A percentile compares a stretch with the other conserved stretches of the same genome.
Conservation (phyloP, 2,329 filamentous ascomycete species). For the Alternaria gaisen region DNA sequence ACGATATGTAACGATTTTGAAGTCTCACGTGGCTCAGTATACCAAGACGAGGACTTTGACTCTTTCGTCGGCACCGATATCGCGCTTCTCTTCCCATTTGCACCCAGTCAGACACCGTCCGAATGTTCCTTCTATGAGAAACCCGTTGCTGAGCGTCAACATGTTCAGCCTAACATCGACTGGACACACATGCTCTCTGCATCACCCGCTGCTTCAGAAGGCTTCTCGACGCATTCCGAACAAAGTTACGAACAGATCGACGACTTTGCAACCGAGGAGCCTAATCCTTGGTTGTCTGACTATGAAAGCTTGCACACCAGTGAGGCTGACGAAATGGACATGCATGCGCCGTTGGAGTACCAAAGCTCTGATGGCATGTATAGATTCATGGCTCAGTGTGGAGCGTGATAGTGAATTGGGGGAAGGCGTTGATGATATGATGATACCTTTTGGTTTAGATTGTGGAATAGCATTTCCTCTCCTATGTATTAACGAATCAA, state of each 20-base stretch:
- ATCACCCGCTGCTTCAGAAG: constrained; percentile 41
- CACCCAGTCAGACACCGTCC: constrained; percentile 66
- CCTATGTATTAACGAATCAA: constrained; percentile 29
- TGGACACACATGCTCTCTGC: constrained; percentile 67
- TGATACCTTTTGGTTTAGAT: constrained; percentile 44
- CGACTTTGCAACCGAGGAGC: constrained; percentile 50
- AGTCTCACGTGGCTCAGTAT: constrained; percentile 79
- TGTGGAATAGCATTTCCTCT: constrained; percentile 30
- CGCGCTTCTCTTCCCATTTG: constrained; percentile 86
- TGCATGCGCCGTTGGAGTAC: constrained; percentile 62
- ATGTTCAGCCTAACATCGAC: constrained; percentile 56
- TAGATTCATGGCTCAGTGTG: constrained; percentile 71
- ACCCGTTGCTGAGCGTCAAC: constrained; percentile 47
- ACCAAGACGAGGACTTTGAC: constrained; percentile 81
- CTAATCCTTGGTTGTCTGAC: constrained; percentile 64
- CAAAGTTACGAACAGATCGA: constrained; percentile 52
- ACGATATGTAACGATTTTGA: constrained; percentile 85
- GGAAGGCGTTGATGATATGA: constrained; percentile 14
- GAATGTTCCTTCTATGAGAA: constrained; percentile 59
- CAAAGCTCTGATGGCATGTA: constrained; percentile 73
- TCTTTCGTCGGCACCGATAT: constrained; percentile 71
- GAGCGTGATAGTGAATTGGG: constrained; percentile 48
- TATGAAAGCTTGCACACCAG: constrained; percentile 68
- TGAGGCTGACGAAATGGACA: constrained; percentile 54
- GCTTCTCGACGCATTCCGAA: constrained; percentile 53